phyloP scores from a whole-genome alignment of 768 basidiomycete species.

The Leccinum aurantiacum region DNA sequence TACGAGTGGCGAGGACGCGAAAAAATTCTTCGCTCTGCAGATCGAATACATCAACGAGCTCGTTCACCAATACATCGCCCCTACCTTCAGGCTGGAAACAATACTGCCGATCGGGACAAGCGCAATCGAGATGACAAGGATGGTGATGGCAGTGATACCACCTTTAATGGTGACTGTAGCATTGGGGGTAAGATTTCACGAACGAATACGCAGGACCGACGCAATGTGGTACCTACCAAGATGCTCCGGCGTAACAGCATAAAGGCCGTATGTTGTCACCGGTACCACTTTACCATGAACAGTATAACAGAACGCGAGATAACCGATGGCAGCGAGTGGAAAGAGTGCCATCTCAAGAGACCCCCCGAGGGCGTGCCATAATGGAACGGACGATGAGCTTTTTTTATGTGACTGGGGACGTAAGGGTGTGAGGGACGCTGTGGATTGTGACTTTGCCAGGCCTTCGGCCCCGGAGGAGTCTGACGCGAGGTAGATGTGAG shows the following conservation, averaged over 20 bases:
- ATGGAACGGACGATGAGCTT: not conserved
- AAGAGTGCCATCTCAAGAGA: constrained; percentile 22
- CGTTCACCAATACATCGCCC: not conserved
- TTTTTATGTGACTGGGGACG: constrained; percentile 3
- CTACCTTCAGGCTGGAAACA: constrained; percentile 20
- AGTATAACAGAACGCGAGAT: constrained; percentile 30
- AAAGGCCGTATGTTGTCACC: constrained; percentile 26
- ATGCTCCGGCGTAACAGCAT: constrained; percentile 19
- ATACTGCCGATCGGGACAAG: constrained; percentile 24
- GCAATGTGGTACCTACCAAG: constrained; percentile 13
- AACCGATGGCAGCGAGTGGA: constrained; percentile 28
- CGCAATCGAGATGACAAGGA: constrained; percentile 30
- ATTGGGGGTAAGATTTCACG: not conserved
- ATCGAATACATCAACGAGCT: not conserved
- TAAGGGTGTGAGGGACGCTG: constrained; percentile 7
- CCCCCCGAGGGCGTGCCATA: constrained; percentile 13
- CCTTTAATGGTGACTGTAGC: constrained; percentile 27
- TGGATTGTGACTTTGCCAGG: not conserved
- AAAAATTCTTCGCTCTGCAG: constrained; percentile 32
- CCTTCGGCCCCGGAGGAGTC: not conserved
- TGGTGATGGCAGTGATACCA: constrained; percentile 28
- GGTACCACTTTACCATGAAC: constrained; percentile 26
- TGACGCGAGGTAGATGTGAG: not conserved
- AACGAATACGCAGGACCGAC: not conserved
- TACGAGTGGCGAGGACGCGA: constrained; percentile 14